Evolutionary conservation across 192 early-diverging fungal species (phyloP).

Genomic region (Lunasporangiospora selenospora): DNA sequence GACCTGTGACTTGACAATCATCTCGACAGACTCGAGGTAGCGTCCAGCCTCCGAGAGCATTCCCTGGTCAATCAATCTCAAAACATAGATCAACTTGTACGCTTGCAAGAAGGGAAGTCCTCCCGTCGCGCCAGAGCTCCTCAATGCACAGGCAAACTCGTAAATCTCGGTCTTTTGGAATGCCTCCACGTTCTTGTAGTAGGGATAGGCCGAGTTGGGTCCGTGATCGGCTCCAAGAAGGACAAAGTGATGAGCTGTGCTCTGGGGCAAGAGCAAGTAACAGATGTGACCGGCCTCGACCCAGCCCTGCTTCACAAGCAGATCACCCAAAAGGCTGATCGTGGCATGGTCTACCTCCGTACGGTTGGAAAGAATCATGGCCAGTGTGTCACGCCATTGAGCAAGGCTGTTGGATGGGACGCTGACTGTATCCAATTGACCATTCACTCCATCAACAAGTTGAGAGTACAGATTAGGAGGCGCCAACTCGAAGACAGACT

Average conservation of each 20-base stretch:
- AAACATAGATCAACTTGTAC: slow-evolving; percentile 81
- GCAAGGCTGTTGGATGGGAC: slow-evolving; percentile 30
- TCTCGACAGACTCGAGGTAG: slow-evolving; percentile 83
- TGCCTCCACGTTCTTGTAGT: slow-evolving; percentile 54
- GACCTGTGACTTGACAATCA: slow-evolving; percentile 72
- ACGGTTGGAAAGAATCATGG: slow-evolving; percentile 80
- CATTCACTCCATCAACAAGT: slow-evolving; percentile 16
- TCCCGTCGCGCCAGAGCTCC: slow-evolving; percentile 46
- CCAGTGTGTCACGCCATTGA: slow-evolving; percentile 73
- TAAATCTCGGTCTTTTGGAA: slow-evolving; percentile 79
- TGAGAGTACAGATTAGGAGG: background rate
- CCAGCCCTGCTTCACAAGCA: slow-evolving; percentile 53
- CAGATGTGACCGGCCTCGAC: slow-evolving; percentile 74
- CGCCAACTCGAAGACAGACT: slow-evolving; percentile 10
- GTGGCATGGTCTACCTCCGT: slow-evolving; percentile 67
- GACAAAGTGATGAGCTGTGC: slow-evolving; percentile 59
- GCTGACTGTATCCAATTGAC: slow-evolving; percentile 19
- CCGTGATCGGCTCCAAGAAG: slow-evolving; percentile 65
- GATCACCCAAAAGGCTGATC: slow-evolving; percentile 75
- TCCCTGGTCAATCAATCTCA: slow-evolving; percentile 79
- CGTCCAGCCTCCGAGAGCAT: slow-evolving; percentile 61
- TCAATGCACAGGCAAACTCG: slow-evolving; percentile 68
- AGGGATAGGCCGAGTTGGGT: slow-evolving; percentile 27
- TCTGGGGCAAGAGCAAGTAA: slow-evolving; percentile 46
- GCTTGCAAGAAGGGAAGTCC: slow-evolving; percentile 79